phyloP scores from a whole-genome alignment of 148 eudicot genomes.

The Camellia granthamiana region DNA sequence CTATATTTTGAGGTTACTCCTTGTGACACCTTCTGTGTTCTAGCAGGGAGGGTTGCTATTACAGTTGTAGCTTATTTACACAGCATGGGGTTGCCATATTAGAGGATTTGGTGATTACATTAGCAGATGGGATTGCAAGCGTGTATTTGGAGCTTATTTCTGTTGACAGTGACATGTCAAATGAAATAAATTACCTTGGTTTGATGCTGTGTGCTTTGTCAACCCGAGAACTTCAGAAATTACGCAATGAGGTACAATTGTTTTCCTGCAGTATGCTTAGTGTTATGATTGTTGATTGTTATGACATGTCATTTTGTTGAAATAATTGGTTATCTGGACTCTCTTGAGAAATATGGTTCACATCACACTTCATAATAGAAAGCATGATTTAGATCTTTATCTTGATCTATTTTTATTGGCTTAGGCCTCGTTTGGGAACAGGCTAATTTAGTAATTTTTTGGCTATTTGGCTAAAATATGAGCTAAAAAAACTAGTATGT shows the following conservation, averaged over 20 bases:
- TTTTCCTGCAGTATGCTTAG: conserved; percentile 15
- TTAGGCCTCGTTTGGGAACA: no score
- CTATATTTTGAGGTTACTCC: background rate
- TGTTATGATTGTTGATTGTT: background rate
- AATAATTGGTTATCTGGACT: conserved; percentile 6
- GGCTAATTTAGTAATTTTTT: no score
- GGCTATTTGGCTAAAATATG: no score
- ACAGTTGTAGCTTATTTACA: conserved; percentile 48
- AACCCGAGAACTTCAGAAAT: conserved; percentile 82
- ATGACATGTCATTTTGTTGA: background rate
- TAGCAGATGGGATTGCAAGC: conserved; percentile 92
- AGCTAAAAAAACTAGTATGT: no score
- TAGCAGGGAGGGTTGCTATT: conserved; percentile 67
- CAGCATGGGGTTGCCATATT: conserved; percentile 61
- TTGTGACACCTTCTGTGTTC: background rate
- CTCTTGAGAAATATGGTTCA: background rate
- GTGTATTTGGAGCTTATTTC: conserved; percentile 90
- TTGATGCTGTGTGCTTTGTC: conserved; percentile 72
- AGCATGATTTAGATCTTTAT: no score
- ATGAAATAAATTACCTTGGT: conserved; percentile 62
- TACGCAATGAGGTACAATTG: conserved; percentile 76
- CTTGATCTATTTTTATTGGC: no score
- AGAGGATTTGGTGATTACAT: conserved; percentile 79
- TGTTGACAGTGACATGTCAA: conserved; percentile 74
- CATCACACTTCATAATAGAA: no score